phyloP scores from a whole-genome alignment of 2,329 filamentous ascomycete genomes.

The Drechmeria coniospora region DNA sequence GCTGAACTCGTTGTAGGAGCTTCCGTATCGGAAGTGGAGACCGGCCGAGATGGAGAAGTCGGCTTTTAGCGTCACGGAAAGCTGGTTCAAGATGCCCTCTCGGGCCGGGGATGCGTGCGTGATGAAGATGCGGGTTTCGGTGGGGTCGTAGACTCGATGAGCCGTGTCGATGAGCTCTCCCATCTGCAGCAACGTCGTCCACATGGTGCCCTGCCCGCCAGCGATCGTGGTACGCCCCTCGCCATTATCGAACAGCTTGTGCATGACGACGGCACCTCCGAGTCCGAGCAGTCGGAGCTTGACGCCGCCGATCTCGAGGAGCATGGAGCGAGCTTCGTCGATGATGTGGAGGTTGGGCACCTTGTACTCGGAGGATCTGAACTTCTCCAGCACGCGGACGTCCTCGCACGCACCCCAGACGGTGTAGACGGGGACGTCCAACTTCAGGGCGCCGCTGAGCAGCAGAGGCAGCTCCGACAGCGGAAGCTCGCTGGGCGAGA shows the following conservation, averaged over 20 bases:
- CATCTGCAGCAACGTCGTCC: constrained; percentile 96
- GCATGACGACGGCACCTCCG: constrained; percentile 95
- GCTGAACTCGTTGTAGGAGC: constrained; percentile 98
- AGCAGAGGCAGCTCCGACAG: constrained; percentile 87
- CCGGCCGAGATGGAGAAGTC: constrained; percentile 97
- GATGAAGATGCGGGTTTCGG: constrained; percentile 90
- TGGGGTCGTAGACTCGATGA: constrained; percentile 95
- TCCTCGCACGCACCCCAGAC: constrained; percentile 99
- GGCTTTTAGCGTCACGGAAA: constrained; percentile 91
- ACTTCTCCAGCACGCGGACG: constrained; percentile 92
- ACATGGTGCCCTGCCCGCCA: constrained; percentile 97
- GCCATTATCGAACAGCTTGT: constrained; percentile 98
- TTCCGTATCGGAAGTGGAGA: constrained; percentile 95
- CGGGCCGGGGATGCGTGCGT: constrained; percentile 94
- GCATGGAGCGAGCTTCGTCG: constrained; percentile 89
- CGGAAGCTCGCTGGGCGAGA: constrained; percentile 65
- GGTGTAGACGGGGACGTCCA: constrained; percentile 94
- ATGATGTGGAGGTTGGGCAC: constrained; percentile 96
- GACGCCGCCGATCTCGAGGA: constrained; percentile 87
- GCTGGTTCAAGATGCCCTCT: constrained; percentile 91
- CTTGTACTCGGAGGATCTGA: constrained; percentile 95
- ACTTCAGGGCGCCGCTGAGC: constrained; percentile 72
- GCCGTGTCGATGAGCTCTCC: constrained; percentile 95
- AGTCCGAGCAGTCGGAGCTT: constrained; percentile 89
- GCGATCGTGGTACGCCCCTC: constrained; percentile 97